These are phyloP conservation scores for Pseudogymnoascus sp. DNA, from an alignment of 2,329 filamentous ascomycete species.

Conservation along the genomic window DNA sequence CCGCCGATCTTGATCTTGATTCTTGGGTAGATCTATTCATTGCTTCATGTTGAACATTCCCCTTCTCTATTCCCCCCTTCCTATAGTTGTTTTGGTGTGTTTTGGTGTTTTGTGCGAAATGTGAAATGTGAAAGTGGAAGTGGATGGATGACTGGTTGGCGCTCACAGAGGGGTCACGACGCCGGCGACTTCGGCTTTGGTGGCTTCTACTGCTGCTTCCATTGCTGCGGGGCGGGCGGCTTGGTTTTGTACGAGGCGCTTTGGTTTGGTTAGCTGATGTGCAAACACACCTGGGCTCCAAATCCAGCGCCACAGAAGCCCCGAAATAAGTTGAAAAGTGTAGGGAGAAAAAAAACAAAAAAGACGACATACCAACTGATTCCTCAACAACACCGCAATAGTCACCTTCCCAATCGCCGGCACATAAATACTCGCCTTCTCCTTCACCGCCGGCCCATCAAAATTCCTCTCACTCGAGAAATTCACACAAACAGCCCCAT, in stretches of 20 bases:
- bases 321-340: too few species aligned
- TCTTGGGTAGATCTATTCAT: neutral
- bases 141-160: too few species aligned
- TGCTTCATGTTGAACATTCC: neutral
- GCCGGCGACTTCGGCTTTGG: neutral
- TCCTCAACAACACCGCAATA: conserved; percentile 82
- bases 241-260: conserved; percentile 1
- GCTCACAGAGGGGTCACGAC: neutral
- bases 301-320: too few species aligned
- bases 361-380: conserved; percentile 56
- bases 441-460: conserved; percentile 72
- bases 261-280: neutral
- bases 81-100: too few species aligned
- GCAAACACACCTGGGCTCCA: too few species aligned
- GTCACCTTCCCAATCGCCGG: conserved; percentile 97
- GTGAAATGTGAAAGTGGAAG: too few species aligned
- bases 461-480: conserved; percentile 97
- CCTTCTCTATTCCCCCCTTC: neutral
- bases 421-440: conserved; percentile 94
- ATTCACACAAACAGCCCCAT: conserved; percentile 97
- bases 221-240: neutral
- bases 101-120: too few species aligned
- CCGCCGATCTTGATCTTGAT: neutral
- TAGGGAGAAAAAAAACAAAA: neutral
- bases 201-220: neutral